Evolutionary conservation across 2,329 filamentous ascomycete species (phyloP).

Genomic region (Periglandula ipomoeae): DNA sequence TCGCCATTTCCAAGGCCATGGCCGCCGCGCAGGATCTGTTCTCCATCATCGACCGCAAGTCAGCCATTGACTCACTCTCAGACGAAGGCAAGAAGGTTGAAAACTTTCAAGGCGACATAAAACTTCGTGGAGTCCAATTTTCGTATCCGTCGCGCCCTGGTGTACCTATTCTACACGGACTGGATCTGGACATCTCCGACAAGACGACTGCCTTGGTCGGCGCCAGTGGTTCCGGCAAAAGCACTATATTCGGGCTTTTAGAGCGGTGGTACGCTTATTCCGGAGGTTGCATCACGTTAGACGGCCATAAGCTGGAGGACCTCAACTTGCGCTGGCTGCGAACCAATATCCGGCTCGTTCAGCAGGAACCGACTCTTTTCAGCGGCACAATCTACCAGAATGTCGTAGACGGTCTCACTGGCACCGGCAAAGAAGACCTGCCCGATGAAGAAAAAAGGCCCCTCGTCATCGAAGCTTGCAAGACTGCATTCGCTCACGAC

Average conservation of each 20-base stretch:
- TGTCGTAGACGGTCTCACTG: conserved; percentile 35
- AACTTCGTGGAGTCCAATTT: conserved; percentile 39
- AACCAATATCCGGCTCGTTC: conserved; percentile 43
- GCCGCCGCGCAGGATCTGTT: conserved; percentile 39
- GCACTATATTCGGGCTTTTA: conserved; percentile 46
- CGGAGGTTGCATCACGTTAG: conserved; percentile 34
- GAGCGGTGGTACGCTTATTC: conserved; percentile 51
- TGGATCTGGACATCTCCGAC: conserved; percentile 11
- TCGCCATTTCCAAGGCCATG: conserved; percentile 36
- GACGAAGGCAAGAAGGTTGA: conserved; percentile 21
- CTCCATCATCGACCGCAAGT: conserved; percentile 35
- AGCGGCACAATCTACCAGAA: conserved; percentile 43
- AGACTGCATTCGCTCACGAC: conserved; percentile 42
- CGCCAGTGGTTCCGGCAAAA: conserved; percentile 49
- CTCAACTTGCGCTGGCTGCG: conserved; percentile 44
- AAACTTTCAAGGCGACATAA: conserved; percentile 33
- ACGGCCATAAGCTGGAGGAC: conserved; percentile 31
- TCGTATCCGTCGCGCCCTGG: conserved; percentile 15
- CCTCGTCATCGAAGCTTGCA: conserved; percentile 38
- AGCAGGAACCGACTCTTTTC: conserved; percentile 45
- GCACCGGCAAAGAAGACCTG: conserved; percentile 12
- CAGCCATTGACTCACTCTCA: conserved; percentile 33
- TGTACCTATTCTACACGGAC: neutral
- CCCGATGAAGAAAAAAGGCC: conserved; percentile 30
- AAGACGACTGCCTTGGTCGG: conserved; percentile 48